Evolutionary conservation across 768 basidiomycete species (phyloP), one percentile per base, ranked within the genome.

Genomic region (Boletus subparvulus): DNA sequence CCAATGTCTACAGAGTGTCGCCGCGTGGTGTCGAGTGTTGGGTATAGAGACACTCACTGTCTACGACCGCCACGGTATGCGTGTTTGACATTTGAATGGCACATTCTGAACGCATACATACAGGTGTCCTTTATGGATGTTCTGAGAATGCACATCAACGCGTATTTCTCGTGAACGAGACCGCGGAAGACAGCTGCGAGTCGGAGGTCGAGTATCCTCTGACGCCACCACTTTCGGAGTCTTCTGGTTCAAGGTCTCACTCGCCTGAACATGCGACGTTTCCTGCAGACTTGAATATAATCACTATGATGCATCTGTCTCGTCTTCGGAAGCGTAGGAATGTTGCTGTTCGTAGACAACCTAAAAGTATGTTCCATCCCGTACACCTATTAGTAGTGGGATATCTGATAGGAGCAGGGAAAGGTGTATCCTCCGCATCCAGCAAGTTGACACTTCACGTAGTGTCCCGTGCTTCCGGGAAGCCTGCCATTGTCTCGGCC

Each of bases 221-320:
- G 43, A 92, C 90, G 0, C 90, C 90, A n/a, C 90, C 90, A 4
- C 74, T 80, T 17, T 92, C 90, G 9, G 89, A 90, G 67, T 80
- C 79, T 63, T 83, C 87, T 26, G 82, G 80, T 26, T 88, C 88
- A 12, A 77, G 84, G 54, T 77, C 85, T 30, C 73, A 84, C 26
- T 86, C 86, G 3, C 86, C 87, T 11, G 77, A 74, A 41, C 54
- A n/a, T 32, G 50, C 42, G 21, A 40, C n/a, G 6, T 36, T 44
- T 11, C 52, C 61, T 21, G 47, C 47, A 17, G 61, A 59, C 49
- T 44, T 67, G 43, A 50, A 61, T 24, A 49, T 60, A 30, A 56
- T 68, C 10, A 67, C 70, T 3, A 56, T 69, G 47, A 46, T 44
- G 48, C 53, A 55, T 45, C 13, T 61, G 46, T 56, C 62, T 46